Base-by-base conservation (phyloP, 495 filamentous ascomycete species). In the Penicillium pulvis region DNA sequence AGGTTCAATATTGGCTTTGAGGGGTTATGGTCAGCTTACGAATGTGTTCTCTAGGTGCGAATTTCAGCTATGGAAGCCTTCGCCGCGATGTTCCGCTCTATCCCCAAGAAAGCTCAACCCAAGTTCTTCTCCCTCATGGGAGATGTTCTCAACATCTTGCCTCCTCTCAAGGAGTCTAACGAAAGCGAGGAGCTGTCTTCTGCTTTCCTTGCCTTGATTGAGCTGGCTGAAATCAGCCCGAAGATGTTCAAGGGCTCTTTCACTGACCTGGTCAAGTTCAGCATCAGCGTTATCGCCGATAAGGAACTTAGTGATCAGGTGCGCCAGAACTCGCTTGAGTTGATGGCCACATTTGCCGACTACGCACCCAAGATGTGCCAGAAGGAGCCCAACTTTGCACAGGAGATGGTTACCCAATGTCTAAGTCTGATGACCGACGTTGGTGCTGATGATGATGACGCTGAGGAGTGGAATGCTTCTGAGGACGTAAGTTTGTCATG, bases 351-450 rank as follows among this genome's bases (percentile, higher is more conserved):
- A 1, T 99, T 99, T 74, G 94, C 95, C 58, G 95, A 99, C 64
- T 93, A 94, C 61, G 88, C 88, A 2, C 90, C 95, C 11, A 84
- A 86, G 28, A 96, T 97, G 88, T 98, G 94, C 79, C 88, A 85
- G 71, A 98, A 97, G 65, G 92, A 99, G 67, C 71, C 88, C 5
- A 87, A 84, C 16, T 99, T 95, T 72, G 93, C 93, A 8, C 84
- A 81, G 51, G 91, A 97, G 60, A 99, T 99, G 95, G 93, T 99
- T 63, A 98, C 92, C 0, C 95, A 99, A 74, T 99, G 95, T 70
- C 78, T 99, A 61, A 98, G 94, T 62, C 75, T 99, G 65, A 98
- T 99, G 95, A 99, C 95, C n/a, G 95, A 99, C 72, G 87, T 99
- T 59, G 95, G 93, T 36, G 79, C 84, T 52, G 95, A 98, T 59